Evolutionary conservation across 2,329 filamentous ascomycete genomes (phyloP), one percentile per base, ranked within the genome.

Genomic region (Penicillium sp.): DNA sequence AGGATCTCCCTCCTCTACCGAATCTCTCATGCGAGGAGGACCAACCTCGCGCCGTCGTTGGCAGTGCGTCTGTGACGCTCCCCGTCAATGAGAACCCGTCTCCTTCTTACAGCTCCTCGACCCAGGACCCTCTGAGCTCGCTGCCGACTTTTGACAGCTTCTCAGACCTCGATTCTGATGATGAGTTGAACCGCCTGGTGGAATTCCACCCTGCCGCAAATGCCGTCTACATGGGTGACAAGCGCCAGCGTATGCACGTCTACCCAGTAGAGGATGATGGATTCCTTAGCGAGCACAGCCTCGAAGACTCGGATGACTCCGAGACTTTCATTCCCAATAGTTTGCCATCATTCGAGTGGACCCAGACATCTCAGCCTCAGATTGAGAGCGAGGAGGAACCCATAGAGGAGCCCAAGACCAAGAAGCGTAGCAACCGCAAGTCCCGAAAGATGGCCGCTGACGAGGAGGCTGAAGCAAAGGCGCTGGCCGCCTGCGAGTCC

Each of bases 141-240:
- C 81, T 94, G 30, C 87, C 89, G 26, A 80, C 82, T 9, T 95
- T 96, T 65, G 90, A 95, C 73, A 89, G 91, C 62, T 85, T 95
- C 63, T 94, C 92, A 25, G 91, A 96, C 67, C 82, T 96, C 54
- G 92, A 96, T 72, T 91, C 89, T 0, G 92, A 96, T 67, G 90
- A 95, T 82, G 90, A 94, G 71, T 91, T 95, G 66, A 87, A 85
- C 71, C 83, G 84, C 53, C 82, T 95, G 9, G 86, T 91, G 61
- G 85, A 90, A 68, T 88, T 91, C 62, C 80, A 83, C 59, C 72
- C 80, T 19, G 76, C 79, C 37, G 77, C 82, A 46, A 86, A 87
- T 73, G 77, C 83, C 12, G 78, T 82, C 63, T 87, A 83, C 72
- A 70, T 83, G 57, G 80, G 82, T 53, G 82, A 77, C 69, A 91